Evolutionary conservation across 2,329 filamentous ascomycete species (phyloP), one percentile per base, ranked within the genome.

Genomic region (Fusarium marasasianum): DNA sequence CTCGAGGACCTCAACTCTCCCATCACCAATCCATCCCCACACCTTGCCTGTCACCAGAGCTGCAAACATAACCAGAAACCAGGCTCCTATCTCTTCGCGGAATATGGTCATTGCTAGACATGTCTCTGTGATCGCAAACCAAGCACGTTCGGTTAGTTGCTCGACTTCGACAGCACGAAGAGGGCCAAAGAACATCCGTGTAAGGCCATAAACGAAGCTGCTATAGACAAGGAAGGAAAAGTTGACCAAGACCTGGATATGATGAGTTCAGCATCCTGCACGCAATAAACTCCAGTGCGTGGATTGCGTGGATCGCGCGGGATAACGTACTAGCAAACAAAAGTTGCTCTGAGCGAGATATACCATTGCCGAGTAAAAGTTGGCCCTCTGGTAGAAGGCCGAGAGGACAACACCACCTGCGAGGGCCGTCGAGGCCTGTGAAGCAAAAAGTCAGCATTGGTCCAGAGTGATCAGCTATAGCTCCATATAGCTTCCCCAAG

Each of bases 61-160:
- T 22, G 97, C 94, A 82, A 99, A 98, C 95, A 99, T 98, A 79
- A 96, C 91, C 67, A 99, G 87, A 80, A 98, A 98, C 91, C 95
- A 97, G 47, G 93, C 93, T 50, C 96, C 96, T 24, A 99, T 91
- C 81, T 98, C 95, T 73, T 98, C 96, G 50, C 96, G 89, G 83
- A 99, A 98, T 74, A 98, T 98, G 37, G 96, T 98, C 96, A 99
- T 98, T 37, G 96, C 96, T 73, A 99, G 87, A 80, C 95, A 94
- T 73, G 96, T 99, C 85, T 99, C 96, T 53, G 96, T 98, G 45
- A 98, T 94, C 44, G 96, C 96, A 80, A 98, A 98, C 97, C 97
- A 99, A 56, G 94, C 95, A 83, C 96, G 96, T 83, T 99, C 96
- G 81, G 97, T 98, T 20, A 99, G 90, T 82, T 98, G 96, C 83